phyloP scores from a whole-genome alignment of 1,139 yeast genomes.

The Pichia sp. region DNA sequence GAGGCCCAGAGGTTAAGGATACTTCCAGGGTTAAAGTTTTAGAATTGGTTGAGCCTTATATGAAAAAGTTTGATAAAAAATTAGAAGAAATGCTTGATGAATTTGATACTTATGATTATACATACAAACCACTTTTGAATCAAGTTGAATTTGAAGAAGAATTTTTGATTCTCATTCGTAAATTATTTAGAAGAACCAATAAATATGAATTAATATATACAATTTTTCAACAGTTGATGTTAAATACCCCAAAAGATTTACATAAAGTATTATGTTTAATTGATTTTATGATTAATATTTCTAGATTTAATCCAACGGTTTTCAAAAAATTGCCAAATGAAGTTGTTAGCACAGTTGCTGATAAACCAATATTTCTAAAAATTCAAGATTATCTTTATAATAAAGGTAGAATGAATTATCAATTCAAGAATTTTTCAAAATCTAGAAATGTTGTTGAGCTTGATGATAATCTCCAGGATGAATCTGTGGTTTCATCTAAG shows the following conservation, averaged over 20 bases:
- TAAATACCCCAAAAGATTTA: conserved; percentile 4
- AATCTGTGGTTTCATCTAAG: not conserved
- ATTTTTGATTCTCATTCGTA: conserved; percentile 14
- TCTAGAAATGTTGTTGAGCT: not conserved
- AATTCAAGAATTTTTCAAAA: conserved; percentile 11
- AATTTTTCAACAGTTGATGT: conserved; percentile 15
- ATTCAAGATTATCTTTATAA: conserved; percentile 14
- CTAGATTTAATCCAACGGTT: conserved; percentile 17
- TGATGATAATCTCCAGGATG: not conserved
- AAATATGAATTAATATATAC: conserved; percentile 15
- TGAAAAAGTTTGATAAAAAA: conserved; percentile 10
- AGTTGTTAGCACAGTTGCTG: conserved; percentile 10
- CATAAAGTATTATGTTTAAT: conserved; percentile 20
- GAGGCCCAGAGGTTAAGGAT: not conserved
- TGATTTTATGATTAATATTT: conserved; percentile 21
- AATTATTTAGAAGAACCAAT: conserved; percentile 13
- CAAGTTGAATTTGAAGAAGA: conserved; percentile 21
- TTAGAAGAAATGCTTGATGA: conserved; percentile 18
- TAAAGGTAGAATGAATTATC: conserved; percentile 20
- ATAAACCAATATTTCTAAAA: conserved; percentile 11
- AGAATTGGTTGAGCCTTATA: not conserved
- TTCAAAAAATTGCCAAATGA: conserved; percentile 22
- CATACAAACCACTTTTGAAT: conserved; percentile 17
- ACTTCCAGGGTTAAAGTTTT: not conserved
- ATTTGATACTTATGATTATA: conserved; percentile 18